Evolutionary conservation across 768 basidiomycete genomes (phyloP), one percentile per base, ranked within the genome.

Genomic region (Podaxis carcinomalis): DNA sequence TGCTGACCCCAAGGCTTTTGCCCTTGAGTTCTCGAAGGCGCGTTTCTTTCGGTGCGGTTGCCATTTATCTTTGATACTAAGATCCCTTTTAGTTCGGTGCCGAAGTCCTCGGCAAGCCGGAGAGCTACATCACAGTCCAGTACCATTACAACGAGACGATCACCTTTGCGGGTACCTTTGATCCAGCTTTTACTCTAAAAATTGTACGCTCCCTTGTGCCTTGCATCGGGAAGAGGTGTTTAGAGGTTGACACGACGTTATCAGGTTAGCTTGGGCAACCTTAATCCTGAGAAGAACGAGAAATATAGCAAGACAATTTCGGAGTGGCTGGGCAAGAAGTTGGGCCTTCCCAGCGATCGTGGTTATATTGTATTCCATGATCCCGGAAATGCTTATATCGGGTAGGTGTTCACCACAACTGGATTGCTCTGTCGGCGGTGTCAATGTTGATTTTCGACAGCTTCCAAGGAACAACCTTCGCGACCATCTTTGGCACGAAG

Each of bases 311-410:
- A 80, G 65, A 74, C 68, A 2, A 78, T 89, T 59, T 83, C 83
- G 55, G 68, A 73, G 9, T 87, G 80, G 69, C 79, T 90, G 67
- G 67, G 82, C 63, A 69, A 78, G 65, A 83, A 83, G 59, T 72
- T 90, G 2, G 80, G 79, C 5, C 69, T 82, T 16, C 70, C 73
- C 0, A 77, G 72, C 1, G 73, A 84, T 63, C 79, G 87, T 51
- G 87, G 85, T 52, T 88, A 89, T 66, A 83, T 90, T 66, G 69
- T 73, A 2, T 86, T 81, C 72, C 67, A 74, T 62, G 84, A 87
- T 64, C 84, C 84, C 32, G 85, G 84, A 10, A 72, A 76, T 28
- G 77, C 69, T 9, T 67, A 78, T 68, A 63, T 83, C 32, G 83
- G 80, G 83, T 84, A 65, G 58, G 78, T 71, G 1, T 40, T 51